Base-by-base conservation (phyloP, 768 basidiomycete species). In the Gymnopilus dilepis region DNA sequence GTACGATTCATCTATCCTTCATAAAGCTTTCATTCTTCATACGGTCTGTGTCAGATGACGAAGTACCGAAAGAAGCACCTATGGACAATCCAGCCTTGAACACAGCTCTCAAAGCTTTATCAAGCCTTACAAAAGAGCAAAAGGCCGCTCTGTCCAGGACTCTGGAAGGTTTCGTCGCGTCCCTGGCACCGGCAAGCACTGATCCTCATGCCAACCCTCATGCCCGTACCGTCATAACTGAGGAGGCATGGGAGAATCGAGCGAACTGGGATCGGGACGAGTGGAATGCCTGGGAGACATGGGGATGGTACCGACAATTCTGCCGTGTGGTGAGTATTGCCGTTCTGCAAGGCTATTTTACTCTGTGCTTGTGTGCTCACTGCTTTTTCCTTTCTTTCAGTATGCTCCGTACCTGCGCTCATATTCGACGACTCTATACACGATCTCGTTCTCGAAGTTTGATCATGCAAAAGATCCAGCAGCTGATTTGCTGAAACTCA, bases 271-370 rank as follows among this genome's bases (percentile, higher is more conserved):
- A 80, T 21, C 81, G 84, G 37, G 84, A 86, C 26, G 88, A 91
- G 57, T 96, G 94, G 94, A 83, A 84, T 69, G 80, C 84, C 1
- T 95, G 92, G 93, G 88, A 92, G 76, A 91, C 89, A 0, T 94
- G 92, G 90, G 88, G 91, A 2, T 96, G 94, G 94, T 95, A 91
- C 67, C 80, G 91, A 61, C 92, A 97, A 67, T 95, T 94, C 77
- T 92, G 91, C 73, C 81, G 93, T 68, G 82, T 77, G 73, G 94
- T 95, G 56, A 64, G 92, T 78, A 38, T 47, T 38, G 42, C 21
- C 28, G 3, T 19, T 17, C 17, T 31, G 62, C 53, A 59, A 28
- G 30, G 24, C 38, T 22, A 56, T 31, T 31, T 56, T 52, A 4
- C 2, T n/a, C 45, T 7, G 2, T 7, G 2, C 15, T 15, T 43